phyloP scores from a whole-genome alignment of 1,139 yeast genomes.

The Nadsonia commutata region DNA sequence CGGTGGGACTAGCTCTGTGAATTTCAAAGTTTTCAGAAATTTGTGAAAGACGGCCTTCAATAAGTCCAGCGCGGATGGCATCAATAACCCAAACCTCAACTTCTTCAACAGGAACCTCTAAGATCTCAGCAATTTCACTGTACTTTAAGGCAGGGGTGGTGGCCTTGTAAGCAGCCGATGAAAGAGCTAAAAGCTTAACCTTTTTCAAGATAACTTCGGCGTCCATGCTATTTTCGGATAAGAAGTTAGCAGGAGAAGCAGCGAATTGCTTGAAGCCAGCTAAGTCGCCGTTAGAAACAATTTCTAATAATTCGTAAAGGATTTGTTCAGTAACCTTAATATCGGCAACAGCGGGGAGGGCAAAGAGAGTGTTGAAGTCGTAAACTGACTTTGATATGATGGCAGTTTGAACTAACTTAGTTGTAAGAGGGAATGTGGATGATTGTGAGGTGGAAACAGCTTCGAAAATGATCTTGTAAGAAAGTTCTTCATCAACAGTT shows the following conservation, averaged over 20 bases:
- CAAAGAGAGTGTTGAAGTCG: slow-evolving; percentile 23
- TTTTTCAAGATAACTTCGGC: slow-evolving; percentile 16
- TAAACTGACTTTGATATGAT: slow-evolving; percentile 17
- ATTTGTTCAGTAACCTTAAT: slow-evolving; percentile 13
- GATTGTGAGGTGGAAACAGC: slow-evolving; percentile 17
- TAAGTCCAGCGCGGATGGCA: slow-evolving; percentile 28
- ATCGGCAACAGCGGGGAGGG: slow-evolving; percentile 20
- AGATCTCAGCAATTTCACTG: slow-evolving; percentile 20
- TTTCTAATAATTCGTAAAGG: slow-evolving; percentile 18
- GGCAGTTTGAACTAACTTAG: slow-evolving; percentile 17
- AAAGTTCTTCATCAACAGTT: slow-evolving; percentile 15
- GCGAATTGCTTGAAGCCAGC: slow-evolving; percentile 14
- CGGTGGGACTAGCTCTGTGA: slow-evolving; percentile 26
- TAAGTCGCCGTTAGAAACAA: slow-evolving; percentile 23
- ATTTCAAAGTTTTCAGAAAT: slow-evolving; percentile 23
- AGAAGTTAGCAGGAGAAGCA: slow-evolving; percentile 8
- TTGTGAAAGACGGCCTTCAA: slow-evolving; percentile 31
- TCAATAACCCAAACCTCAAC: slow-evolving; percentile 30
- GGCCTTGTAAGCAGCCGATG: slow-evolving; percentile 15
- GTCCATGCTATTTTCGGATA: slow-evolving; percentile 12
- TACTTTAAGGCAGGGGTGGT: slow-evolving; percentile 19
- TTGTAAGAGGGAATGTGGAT: slow-evolving; percentile 13
- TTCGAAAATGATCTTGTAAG: slow-evolving; percentile 18
- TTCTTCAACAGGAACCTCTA: slow-evolving; percentile 21
- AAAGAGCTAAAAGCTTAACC: slow-evolving; percentile 17